Evolutionary conservation across 2,329 filamentous ascomycete genomes (phyloP), one percentile per base, ranked within the genome.

Genomic region (Fusarium sp.): DNA sequence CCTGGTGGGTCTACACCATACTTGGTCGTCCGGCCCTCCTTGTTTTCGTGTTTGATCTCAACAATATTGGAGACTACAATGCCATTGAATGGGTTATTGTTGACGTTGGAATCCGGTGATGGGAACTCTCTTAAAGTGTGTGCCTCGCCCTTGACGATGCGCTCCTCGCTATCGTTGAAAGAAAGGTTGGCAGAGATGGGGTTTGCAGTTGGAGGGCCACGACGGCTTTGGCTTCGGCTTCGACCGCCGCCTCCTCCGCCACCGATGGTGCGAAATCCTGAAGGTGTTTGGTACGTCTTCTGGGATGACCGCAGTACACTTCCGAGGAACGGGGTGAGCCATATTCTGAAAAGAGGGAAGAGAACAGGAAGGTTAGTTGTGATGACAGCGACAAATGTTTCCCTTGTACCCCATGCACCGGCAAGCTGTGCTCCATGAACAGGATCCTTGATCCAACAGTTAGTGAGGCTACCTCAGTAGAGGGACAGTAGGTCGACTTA

Each of bases 61-160:
- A 86, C 77, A 51, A 85, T 78, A 56, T 82, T 85, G 0, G 81
- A 84, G n/a, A 86, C 82, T 24, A 85, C 68, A 35, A 85, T 86
- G 4, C 80, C 80, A 16, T 73, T 78, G 0, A 74, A 12, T 0
- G 74, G 66, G n/a, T 49, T 49, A 7, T 51, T 66, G 20, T 72
- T 74, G 24, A 24, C 24, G 36, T 55, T 66, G 1, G 71, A 64
- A 44, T 77, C 56, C 0, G 38, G n/a, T 1, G 27, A n/a, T 7
- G 58, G 44, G 33, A 69, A 33, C 2, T 66, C 40, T 3, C 59
- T 79, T 56, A 85, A 71, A 9, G 80, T 76, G 36, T 85, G 79
- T 77, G 85, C 80, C 67, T 84, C 84, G 5, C 84, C 78, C 27
- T 81, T 80, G n/a, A 87, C 80, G 17, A 87, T 86, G 1, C 80